Evolutionary conservation across 2,329 filamentous ascomycete genomes (phyloP).

Genomic region (Colletotrichum siamense): DNA sequence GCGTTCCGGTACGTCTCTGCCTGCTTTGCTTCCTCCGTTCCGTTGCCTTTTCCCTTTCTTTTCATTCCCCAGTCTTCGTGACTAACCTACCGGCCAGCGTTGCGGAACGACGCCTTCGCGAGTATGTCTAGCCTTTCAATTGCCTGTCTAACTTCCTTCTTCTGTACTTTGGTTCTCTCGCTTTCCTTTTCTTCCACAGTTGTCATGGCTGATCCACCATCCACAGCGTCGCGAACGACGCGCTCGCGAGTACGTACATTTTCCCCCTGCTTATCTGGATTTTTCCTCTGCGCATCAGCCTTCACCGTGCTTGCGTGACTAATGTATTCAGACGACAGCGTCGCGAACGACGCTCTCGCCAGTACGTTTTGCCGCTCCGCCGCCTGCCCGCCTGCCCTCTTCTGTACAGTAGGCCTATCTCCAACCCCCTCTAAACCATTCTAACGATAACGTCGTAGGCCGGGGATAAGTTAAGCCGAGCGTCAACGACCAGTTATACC

Average conservation of each 20-base stretch:
- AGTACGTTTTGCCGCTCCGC: background rate
- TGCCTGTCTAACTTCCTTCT: background rate
- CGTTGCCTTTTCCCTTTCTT: accelerated
- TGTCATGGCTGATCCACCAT: background rate
- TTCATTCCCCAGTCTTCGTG: background rate
- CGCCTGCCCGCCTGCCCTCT: background rate
- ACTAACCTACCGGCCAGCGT: background rate
- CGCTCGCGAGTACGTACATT: background rate
- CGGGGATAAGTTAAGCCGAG: background rate
- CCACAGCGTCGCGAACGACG: background rate
- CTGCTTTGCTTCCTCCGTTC: background rate
- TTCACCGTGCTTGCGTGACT: background rate
- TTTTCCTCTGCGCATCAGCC: background rate
- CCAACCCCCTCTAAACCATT: background rate
- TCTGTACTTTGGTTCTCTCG: background rate
- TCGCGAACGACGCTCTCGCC: background rate
- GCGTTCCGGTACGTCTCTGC: background rate
- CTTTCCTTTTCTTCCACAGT: background rate
- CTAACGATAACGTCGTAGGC: background rate
- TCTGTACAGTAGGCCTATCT: background rate
- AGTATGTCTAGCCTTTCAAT: background rate
- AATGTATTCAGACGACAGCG: background rate
- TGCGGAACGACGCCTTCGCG: background rate
- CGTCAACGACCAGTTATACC: background rate
- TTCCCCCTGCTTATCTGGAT: no score